These are phyloP conservation scores for Globisporangium uncinulatum DNA, from an alignment of 352 stramenopile species.

Conservation along the genomic window DNA sequence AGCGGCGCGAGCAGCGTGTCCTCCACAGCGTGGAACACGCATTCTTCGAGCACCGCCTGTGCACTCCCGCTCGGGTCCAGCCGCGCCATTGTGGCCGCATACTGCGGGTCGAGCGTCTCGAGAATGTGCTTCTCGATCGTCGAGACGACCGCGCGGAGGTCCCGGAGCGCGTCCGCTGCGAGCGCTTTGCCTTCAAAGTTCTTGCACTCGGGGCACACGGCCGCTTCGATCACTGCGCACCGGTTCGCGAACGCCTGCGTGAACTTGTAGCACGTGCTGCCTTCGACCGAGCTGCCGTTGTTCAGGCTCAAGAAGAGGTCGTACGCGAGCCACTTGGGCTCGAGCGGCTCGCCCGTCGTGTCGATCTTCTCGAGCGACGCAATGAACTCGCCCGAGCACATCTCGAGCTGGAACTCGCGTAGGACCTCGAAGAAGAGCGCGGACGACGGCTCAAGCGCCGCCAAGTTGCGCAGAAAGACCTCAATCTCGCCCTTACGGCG, in stretches of 20 bases:
- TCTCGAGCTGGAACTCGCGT: slow-evolving; percentile 58
- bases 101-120: slow-evolving; percentile 57
- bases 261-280: slow-evolving; percentile 75
- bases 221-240: slow-evolving; percentile 55
- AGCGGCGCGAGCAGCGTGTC: slow-evolving; percentile 75
- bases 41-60: slow-evolving; percentile 52
- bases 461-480: slow-evolving; percentile 67
- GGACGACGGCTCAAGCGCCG: slow-evolving; percentile 52
- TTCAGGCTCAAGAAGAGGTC: slow-evolving; percentile 74
- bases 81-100: slow-evolving; percentile 58
- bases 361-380: slow-evolving; percentile 71
- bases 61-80: slow-evolving; percentile 52
- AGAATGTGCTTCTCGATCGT: slow-evolving; percentile 76
- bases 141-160: slow-evolving; percentile 62
- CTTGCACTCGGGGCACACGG: slow-evolving; percentile 45
- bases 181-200: slow-evolving; percentile 47
- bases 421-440: slow-evolving; percentile 50
- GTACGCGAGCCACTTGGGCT: slow-evolving; percentile 75
- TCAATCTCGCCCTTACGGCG: slow-evolving; percentile 61
- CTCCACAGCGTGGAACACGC: slow-evolving; percentile 64
- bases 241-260: slow-evolving; percentile 69
- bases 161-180: slow-evolving; percentile 47
- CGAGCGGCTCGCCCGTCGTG: slow-evolving; percentile 47
- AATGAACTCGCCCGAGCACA: slow-evolving; percentile 77
- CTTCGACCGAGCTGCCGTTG: slow-evolving; percentile 52